Base-by-base conservation (phyloP, 1,139 yeast genomes). In the Kurtzmaniella quercitrusa region DNA sequence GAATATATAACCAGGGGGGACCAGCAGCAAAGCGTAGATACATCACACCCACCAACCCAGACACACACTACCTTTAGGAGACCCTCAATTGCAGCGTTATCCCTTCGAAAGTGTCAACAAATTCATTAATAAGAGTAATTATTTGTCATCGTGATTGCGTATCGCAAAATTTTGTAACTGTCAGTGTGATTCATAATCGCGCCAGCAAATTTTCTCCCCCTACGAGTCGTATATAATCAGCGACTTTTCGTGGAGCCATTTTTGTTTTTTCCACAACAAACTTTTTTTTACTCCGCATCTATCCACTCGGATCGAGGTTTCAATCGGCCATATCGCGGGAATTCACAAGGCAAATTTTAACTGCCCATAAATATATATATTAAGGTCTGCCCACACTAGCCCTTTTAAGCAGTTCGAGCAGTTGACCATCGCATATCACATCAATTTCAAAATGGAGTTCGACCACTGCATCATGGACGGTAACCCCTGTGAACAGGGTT, bases 401-500 rank as follows among this genome's bases (percentile, higher is more conserved):
- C 14, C 36, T 33, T 33, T n/a, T 11, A 15, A 10, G 8, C 5
- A 33, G 11, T 15, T 15, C 7, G 18, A 33, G 10, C 16, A 12
- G 8, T 29, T 29, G 10, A 29, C 5, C 33, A 29, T 11, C 3
- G 3, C 36, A 15, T 3, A 33, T 34, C 11, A 15, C 7, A 11
- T 17, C 16, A 31, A 31, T 15, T 33, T 15, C 18, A n/a, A 15
- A 19, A 36, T 36, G 38, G 38, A 36, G 11, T 36, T 36, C 12
- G 47, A 40, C 8, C 34, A 38, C 25, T 45, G 44, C 42, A 31
- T 42, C 43, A 42, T 49, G 42, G 46, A 37, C 46, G 56, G 40
- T 49, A 55, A 24, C 46, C 49, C 38, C 46, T 52, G 44, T 24
- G 46, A 44, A 34, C 46, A 44, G 16, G 44, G 44, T 9, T 38